phyloP scores from a whole-genome alignment of 352 stramenopile species.

The Phytophthora palmivora region DNA sequence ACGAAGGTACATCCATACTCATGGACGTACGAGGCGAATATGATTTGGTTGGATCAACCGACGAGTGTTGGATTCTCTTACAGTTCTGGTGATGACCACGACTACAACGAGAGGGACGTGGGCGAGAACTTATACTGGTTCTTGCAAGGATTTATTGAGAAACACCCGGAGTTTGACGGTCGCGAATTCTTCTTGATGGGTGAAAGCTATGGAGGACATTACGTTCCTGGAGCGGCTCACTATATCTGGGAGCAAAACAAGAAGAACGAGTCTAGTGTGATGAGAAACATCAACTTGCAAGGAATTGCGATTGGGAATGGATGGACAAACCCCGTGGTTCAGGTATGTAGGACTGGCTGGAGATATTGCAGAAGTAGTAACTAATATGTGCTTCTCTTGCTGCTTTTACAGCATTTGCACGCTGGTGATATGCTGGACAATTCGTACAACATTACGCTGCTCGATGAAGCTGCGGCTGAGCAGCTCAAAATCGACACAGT shows the following conservation, averaged over 20 bases:
- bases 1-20: constrained; percentile 53
- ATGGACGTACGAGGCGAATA: constrained; percentile 58
- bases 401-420: constrained; percentile 24
- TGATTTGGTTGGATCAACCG: constrained; percentile 67
- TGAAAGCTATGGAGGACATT: constrained; percentile 39
- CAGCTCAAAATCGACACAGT: constrained; percentile 38
- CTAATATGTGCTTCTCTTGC: too few relatives aligned
- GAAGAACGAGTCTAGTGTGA: constrained; percentile 10
- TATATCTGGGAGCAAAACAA: constrained; percentile 51
- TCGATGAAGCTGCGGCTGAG: constrained; percentile 35
- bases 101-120: constrained; percentile 46
- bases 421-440: constrained; percentile 56
- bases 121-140: constrained; percentile 57
- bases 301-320: constrained; percentile 54
- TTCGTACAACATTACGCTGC: constrained; percentile 61
- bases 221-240: constrained; percentile 46
- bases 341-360: constrained; percentile 26
- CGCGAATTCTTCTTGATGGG: constrained; percentile 54
- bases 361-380: too few relatives aligned
- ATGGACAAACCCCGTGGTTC: constrained; percentile 48
- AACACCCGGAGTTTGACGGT: constrained; percentile 51
- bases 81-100: constrained; percentile 27
- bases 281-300: constrained; percentile 47
- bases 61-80: constrained; percentile 52
- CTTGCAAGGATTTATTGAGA: constrained; percentile 44